A percentile compares a stretch with the other conserved stretches of the same genome.
Evolutionary conservation across 805 yeast species (phyloP).

Genomic region (Blastobotrys mokoenaii): DNA sequence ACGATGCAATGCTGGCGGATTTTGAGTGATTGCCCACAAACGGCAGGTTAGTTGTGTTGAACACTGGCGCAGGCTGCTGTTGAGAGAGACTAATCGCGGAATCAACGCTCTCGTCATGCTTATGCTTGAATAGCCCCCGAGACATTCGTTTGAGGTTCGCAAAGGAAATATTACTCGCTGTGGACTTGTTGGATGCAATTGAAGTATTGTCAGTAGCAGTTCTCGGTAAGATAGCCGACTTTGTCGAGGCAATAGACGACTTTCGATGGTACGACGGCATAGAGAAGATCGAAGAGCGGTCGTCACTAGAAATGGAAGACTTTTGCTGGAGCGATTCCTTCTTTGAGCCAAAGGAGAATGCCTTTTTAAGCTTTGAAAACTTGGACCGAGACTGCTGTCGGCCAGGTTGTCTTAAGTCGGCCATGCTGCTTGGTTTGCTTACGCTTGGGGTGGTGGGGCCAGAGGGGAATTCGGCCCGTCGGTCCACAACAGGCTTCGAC

Average conservation of each 20-base stretch:
- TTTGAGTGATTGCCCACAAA: background rate
- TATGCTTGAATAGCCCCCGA: conserved; percentile 5
- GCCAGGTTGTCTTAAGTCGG: no score
- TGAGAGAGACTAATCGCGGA: no score
- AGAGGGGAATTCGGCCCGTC: background rate
- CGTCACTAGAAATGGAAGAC: background rate
- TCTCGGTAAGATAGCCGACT: conserved; percentile 3
- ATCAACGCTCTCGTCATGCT: background rate
- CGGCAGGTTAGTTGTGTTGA: background rate
- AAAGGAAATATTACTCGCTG: conserved; percentile 22
- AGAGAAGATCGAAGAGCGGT: background rate
- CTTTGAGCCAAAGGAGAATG: conserved; percentile 14
- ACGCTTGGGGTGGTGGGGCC: background rate
- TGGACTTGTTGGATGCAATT: conserved; percentile 20
- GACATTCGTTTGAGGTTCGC: conserved; percentile 16
- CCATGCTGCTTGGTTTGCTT: background rate
- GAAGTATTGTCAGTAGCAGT: conserved; percentile 16
- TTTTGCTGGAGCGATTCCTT: background rate
- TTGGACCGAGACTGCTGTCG: conserved; percentile 1
- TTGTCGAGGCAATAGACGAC: conserved; percentile 2
- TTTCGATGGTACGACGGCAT: conserved; percentile 2
- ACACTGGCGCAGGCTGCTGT: background rate
- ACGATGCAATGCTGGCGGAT: background rate
- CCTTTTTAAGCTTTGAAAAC: conserved; percentile 13
- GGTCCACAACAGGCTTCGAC: background rate